These are phyloP conservation scores for Wickerhamomyces alni DNA, from an alignment of 805 yeast genomes.

Conservation along the genomic window DNA sequence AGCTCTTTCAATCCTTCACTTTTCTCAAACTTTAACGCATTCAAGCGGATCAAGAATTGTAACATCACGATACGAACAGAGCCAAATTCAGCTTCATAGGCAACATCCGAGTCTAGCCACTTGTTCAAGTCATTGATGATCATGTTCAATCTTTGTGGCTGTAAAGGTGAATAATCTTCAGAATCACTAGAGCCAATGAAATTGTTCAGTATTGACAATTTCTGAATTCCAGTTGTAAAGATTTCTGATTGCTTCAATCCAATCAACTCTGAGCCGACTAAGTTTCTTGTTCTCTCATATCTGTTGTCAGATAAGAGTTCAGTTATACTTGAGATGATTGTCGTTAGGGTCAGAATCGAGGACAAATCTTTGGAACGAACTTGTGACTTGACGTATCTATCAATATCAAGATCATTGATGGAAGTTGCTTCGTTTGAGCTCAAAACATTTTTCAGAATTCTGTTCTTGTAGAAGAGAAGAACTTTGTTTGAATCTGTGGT, in stretches of 20 bases:
- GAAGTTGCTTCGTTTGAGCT: constrained; percentile 23
- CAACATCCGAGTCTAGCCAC: constrained; percentile 59
- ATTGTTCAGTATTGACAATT: constrained; percentile 42
- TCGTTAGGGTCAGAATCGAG: constrained; percentile 17
- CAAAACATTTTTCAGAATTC: constrained; percentile 29
- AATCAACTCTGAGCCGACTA: constrained; percentile 57
- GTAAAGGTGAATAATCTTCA: constrained; percentile 36
- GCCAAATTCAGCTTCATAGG: constrained; percentile 51
- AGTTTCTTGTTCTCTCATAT: constrained; percentile 50
- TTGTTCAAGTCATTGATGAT: constrained; percentile 42
- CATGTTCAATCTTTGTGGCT: constrained; percentile 62
- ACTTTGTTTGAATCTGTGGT: constrained; percentile 1
- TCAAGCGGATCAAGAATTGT: constrained; percentile 32
- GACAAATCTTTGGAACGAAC: constrained; percentile 28
- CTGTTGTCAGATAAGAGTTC: constrained; percentile 30
- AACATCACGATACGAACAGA: constrained; percentile 46
- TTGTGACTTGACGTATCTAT: constrained; percentile 28
- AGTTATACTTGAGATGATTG: constrained; percentile 29
- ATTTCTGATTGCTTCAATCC: constrained; percentile 44
- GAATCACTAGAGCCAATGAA: constrained; percentile 27
- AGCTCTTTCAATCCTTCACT: constrained; percentile 33
- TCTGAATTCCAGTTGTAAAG: constrained; percentile 35
- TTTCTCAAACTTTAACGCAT: constrained; percentile 12
- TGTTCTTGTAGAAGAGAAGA: constrained; percentile 26
- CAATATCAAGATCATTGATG: constrained; percentile 23